Percentiles rank a stretch among this genome's conserved stretches.
These are phyloP conservation scores for Yamadazyma tumulicola DNA, from an alignment of 805 yeast species.

Conservation along the genomic window DNA sequence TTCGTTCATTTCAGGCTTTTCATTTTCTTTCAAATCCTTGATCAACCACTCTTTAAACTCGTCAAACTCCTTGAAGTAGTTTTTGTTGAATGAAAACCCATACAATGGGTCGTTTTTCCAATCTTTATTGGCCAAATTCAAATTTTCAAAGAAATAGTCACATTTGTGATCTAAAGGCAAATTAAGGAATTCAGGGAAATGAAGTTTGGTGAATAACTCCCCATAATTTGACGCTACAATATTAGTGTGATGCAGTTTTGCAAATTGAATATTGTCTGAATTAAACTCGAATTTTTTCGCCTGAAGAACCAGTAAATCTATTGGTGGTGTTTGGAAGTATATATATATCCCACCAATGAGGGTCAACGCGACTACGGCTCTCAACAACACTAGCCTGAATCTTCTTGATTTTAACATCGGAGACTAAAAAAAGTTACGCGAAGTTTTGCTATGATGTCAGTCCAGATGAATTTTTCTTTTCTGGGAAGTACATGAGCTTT, in stretches of 20 bases:
- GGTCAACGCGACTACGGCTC: not conserved
- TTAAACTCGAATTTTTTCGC: not conserved
- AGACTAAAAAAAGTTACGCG: too few species aligned
- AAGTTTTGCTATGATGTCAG: too few species aligned
- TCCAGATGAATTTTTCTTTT: too few species aligned
- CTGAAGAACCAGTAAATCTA: conserved; percentile 4
- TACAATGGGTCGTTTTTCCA: conserved; percentile 17
- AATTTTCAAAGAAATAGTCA: conserved; percentile 19
- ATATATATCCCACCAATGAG: not conserved
- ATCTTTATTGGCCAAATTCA: conserved; percentile 9
- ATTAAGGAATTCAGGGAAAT: conserved; percentile 5
- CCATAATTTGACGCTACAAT: conserved; percentile 8
- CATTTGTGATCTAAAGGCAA: conserved; percentile 16
- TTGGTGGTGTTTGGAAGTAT: conserved; percentile 1
- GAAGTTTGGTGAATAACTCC: conserved; percentile 8
- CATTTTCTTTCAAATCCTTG: conserved; percentile 4
- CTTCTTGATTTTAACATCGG: conserved; percentile 6
- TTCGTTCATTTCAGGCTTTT: conserved; percentile 2
- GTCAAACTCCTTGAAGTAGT: conserved; percentile 12
- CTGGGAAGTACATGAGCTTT: too few species aligned
- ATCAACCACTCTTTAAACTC: conserved; percentile 9
- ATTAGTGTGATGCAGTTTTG: conserved; percentile 2
- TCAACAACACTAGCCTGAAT: not conserved
- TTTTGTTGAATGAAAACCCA: conserved; percentile 13
- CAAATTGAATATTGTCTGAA: not conserved